Evolutionary conservation across 495 filamentous ascomycete species (phyloP).

Genomic region (Trichoderma parareesei): DNA sequence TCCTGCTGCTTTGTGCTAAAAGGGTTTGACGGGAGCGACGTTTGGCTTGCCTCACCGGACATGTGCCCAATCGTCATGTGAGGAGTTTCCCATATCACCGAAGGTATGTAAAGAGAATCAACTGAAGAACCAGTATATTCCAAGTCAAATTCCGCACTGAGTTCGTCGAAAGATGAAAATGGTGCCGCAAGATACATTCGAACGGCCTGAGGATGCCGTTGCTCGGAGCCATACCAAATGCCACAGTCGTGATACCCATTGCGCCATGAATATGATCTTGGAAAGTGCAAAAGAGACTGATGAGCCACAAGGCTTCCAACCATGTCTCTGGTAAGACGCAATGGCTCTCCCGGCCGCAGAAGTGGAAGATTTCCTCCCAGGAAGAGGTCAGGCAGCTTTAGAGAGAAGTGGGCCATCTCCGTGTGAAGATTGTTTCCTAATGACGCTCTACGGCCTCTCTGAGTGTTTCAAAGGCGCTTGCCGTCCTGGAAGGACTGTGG

Average conservation of each 20-base stretch:
- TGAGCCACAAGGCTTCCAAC: slow-evolving; percentile 17
- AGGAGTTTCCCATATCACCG: background rate
- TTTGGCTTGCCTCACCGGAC: slow-evolving; percentile 9
- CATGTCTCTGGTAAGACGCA: slow-evolving; percentile 6
- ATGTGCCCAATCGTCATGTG: background rate
- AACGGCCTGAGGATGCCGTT: slow-evolving; percentile 16
- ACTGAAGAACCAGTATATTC: background rate
- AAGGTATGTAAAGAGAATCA: slow-evolving; percentile 6
- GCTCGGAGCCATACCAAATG: slow-evolving; percentile 19
- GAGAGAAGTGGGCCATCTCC: slow-evolving; percentile 12
- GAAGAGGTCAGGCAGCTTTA: slow-evolving; percentile 12
- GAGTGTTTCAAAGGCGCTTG: slow-evolving; percentile 11
- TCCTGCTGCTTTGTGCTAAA: slow-evolving; percentile 11
- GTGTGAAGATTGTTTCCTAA: background rate
- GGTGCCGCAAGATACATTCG: slow-evolving; percentile 17
- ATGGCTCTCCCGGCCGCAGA: slow-evolving; percentile 3
- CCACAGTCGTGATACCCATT: slow-evolving; percentile 20
- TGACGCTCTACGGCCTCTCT: background rate
- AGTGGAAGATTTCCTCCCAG: slow-evolving; percentile 10
- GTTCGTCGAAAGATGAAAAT: slow-evolving; percentile 16
- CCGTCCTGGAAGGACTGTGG: slow-evolving; percentile 11
- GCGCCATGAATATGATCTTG: slow-evolving; percentile 13
- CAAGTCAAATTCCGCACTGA: background rate
- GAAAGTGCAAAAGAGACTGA: slow-evolving; percentile 19
- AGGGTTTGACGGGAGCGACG: slow-evolving; percentile 9